A percentile compares a stretch with the other conserved stretches of the same genome.
Evolutionary conservation across 1,139 yeast genomes (phyloP).

Genomic region (Blastobotrys aristatus): DNA sequence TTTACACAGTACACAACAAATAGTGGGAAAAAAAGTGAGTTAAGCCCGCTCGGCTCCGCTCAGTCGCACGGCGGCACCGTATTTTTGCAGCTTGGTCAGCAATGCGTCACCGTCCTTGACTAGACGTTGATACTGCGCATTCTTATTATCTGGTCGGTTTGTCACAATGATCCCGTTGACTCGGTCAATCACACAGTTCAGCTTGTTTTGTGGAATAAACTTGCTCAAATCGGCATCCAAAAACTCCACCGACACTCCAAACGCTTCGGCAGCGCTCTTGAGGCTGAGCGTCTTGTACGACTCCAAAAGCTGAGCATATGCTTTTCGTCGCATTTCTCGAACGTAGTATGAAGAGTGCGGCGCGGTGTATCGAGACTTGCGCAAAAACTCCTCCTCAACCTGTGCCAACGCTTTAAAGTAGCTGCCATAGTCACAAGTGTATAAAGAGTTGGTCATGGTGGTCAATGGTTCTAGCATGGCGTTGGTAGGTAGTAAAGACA

Average conservation of each 20-base stretch:
- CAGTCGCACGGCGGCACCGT: constrained; percentile 94
- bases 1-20: not conserved
- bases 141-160: constrained; percentile 92
- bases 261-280: constrained; percentile 90
- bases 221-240: constrained; percentile 75
- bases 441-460: constrained; percentile 77
- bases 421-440: constrained; percentile 80
- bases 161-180: constrained; percentile 96
- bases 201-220: constrained; percentile 87
- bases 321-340: constrained; percentile 92
- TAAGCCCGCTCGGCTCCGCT: constrained; percentile 67
- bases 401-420: constrained; percentile 76
- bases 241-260: constrained; percentile 82
- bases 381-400: constrained; percentile 68
- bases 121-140: constrained; percentile 83
- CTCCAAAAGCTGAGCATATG: constrained; percentile 89
- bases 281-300: constrained; percentile 87
- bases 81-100: constrained; percentile 90
- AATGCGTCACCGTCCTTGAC: constrained; percentile 91
- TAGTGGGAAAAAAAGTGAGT: not conserved
- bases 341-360: constrained; percentile 80
- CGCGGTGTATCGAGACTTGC: constrained; percentile 68
- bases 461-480: constrained; percentile 75
- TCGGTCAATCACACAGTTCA: constrained; percentile 92
- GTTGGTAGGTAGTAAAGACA: constrained; percentile 71